Base-by-base conservation (phyloP, 2,329 filamentous ascomycete genomes). In the Microsporum ferrugineum region DNA sequence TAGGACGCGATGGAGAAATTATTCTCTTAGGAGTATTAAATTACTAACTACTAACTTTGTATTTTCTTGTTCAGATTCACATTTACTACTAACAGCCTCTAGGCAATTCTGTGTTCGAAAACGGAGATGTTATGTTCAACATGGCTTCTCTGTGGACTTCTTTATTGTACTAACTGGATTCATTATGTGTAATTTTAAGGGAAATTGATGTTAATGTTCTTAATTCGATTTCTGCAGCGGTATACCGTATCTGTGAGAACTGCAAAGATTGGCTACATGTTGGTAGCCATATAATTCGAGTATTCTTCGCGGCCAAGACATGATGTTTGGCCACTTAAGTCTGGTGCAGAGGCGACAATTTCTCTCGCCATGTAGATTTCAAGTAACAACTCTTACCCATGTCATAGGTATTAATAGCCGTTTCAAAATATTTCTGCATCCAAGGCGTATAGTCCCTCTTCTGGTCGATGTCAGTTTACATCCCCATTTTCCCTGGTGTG, bases 31-130 rank as follows among this genome's bases (percentile, higher is more conserved):
- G 55, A 31, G 39, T n/a, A 41, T 31, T 29, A 10, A 36, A 29
- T 23, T 29, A 41, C 55, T 57, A 57, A 57, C 55, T 34, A 55
- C 31, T 27, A 55, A 34, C 14, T 7, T 36, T 55, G 33, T 17
- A 33, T 34, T 55, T 55, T 55, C 17, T 23, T n/a, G 12, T 34
- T 17, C 27, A n/a, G 10, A 14, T 36, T 55, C 51, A 4, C 5
- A 51, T 51, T 55, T 36, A 17, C n/a, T 55, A 55, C 51, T 55
- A 55, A 55, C 51, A n/a, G 51, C 33, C 51, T 55, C 5, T 55
- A 38, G 51, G 31, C 51, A 55, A n/a, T 55, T 29, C 29, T 12
- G 31, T 55, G 5, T 55, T 2, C 29, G 5, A 33, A n/a, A 12
- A 36, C 17, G 14, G 51, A 17, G 23, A 55, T 29, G 10, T 51